These are phyloP conservation scores for Begonia loranthoides DNA, from an alignment of 306 rosid genomes.

Conservation along the genomic window DNA sequence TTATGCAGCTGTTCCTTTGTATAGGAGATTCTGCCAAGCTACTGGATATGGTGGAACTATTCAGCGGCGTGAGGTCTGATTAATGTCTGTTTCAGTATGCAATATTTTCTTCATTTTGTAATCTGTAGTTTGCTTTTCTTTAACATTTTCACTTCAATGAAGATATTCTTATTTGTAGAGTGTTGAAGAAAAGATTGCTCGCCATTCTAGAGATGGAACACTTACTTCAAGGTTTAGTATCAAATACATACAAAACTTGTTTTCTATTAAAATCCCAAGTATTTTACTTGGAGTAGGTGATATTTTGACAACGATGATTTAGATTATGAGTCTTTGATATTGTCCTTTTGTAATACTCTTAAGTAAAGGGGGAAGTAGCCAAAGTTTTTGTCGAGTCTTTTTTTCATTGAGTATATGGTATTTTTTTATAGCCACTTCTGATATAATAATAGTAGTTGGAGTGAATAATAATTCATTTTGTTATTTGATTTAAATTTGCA, in stretches of 20 bases:
- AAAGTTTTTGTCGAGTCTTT: background rate
- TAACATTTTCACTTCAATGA: background rate
- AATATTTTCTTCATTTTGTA: background rate
- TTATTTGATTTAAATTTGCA: too few relatives aligned
- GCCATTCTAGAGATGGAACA: conserved; percentile 61
- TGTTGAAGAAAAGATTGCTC: conserved; percentile 91
- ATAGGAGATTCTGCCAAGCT: conserved; percentile 90
- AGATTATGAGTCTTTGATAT: background rate
- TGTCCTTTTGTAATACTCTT: background rate
- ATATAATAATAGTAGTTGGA: too few relatives aligned
- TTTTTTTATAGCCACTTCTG: too few relatives aligned
- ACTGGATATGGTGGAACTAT: conserved; percentile 95
- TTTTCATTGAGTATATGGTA: too few relatives aligned
- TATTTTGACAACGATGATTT: background rate
- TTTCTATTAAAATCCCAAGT: conserved; percentile 1
- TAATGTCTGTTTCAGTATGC: conserved; percentile 3
- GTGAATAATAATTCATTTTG: too few relatives aligned
- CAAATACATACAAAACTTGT: conserved; percentile 6
- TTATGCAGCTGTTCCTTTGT: conserved; percentile 88
- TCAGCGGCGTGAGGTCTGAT: conserved; percentile 69
- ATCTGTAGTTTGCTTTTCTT: background rate
- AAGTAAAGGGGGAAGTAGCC: background rate
- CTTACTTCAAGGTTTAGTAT: conserved; percentile 39
- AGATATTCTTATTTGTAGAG: conserved; percentile 27
- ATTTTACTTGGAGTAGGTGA: too few relatives aligned